phyloP scores from a whole-genome alignment of 352 stramenopile genomes.

The Elongisporangium undulatum region DNA sequence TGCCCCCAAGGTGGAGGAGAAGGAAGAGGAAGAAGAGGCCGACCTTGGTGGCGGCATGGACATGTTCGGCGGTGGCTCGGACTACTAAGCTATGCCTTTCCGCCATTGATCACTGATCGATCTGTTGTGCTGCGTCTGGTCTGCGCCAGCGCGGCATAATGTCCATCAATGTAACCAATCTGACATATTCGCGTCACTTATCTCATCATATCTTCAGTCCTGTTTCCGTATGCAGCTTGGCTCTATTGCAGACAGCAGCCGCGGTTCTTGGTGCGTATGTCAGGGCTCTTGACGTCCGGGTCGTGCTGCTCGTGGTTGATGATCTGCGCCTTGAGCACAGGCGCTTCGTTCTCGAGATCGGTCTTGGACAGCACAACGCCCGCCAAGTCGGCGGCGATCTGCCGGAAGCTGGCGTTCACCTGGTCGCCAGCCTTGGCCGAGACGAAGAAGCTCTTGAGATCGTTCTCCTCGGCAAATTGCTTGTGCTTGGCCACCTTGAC shows the following conservation, averaged over 20 bases:
- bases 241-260: constrained; percentile 57
- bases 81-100: constrained; percentile 68
- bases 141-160: neutral
- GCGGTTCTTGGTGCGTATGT: constrained; percentile 42
- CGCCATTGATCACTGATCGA: neutral
- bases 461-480: constrained; percentile 92
- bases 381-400: constrained; percentile 81
- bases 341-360: constrained; percentile 81
- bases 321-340: constrained; percentile 89
- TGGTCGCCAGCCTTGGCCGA: constrained; percentile 94
- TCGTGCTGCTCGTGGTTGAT: constrained; percentile 92
- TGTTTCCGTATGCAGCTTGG: neutral
- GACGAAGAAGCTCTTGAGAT: constrained; percentile 90
- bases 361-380: constrained; percentile 78
- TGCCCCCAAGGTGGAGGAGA: constrained; percentile 60
- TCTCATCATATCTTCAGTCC: neutral
- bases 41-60: constrained; percentile 85
- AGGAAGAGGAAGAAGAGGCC: constrained; percentile 83
- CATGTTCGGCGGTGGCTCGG: constrained; percentile 85
- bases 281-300: constrained; percentile 76
- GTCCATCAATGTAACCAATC: neutral
- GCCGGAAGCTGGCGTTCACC: constrained; percentile 83
- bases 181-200: constrained; percentile 9
- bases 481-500: constrained; percentile 89
- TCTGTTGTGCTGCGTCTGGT: neutral